Evolutionary conservation across 257 asterid genomes (phyloP).

Genomic region (Plantago elongata): DNA sequence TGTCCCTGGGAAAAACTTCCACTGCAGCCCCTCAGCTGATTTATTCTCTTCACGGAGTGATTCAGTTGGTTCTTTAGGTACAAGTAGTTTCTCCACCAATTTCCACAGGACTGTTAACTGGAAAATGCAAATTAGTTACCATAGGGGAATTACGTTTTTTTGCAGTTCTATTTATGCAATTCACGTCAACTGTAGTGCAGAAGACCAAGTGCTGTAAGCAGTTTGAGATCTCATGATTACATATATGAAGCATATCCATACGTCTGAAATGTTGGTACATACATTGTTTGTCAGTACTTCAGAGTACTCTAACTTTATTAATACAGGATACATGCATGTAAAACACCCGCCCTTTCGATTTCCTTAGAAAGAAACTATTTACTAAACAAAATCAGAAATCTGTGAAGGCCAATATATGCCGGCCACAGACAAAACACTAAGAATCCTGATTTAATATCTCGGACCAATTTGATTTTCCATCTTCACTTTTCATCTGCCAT

Average conservation of each 20-base stretch:
- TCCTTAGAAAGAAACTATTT: neutral
- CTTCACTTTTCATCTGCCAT: no score
- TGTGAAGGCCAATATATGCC: neutral
- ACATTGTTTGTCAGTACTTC: no score
- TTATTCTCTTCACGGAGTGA: constrained; percentile 46
- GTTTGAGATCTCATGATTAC: neutral
- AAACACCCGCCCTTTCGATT: neutral
- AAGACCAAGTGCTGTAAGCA: neutral
- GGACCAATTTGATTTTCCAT: no score
- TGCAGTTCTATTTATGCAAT: constrained; percentile 1
- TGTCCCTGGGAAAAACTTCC: constrained; percentile 83
- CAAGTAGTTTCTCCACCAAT: constrained; percentile 69
- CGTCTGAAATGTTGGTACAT: no score
- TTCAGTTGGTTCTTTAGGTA: constrained; percentile 46
- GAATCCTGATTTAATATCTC: no score
- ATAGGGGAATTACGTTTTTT: constrained; percentile 27
- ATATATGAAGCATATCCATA: no score
- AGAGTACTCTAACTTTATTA: neutral
- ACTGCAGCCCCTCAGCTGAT: constrained; percentile 55
- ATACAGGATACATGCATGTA: neutral
- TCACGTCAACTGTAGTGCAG: neutral
- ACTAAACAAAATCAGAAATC: neutral
- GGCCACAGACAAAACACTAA: no score
- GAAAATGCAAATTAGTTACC: constrained; percentile 61
- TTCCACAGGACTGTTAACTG: constrained; percentile 97